Evolutionary conservation across 2,329 filamentous ascomycete genomes (phyloP).

Genomic region (Talaromyces sp.): DNA sequence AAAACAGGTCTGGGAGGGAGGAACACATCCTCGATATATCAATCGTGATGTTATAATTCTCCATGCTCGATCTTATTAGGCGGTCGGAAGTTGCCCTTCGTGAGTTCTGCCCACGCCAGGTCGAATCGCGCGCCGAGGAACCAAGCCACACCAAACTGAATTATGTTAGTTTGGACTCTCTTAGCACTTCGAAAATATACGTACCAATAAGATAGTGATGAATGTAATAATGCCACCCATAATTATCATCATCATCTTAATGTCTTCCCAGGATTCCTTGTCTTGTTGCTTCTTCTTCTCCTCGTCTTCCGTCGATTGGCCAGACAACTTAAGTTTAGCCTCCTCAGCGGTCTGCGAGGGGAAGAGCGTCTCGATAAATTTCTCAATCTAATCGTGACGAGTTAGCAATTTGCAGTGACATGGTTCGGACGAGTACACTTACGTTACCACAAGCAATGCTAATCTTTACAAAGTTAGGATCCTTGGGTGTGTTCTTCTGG

Average conservation of each 20-base stretch:
- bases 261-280: slow-evolving; percentile 52
- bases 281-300: slow-evolving; percentile 49
- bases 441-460: slow-evolving; percentile 87
- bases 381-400: slow-evolving; percentile 65
- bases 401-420: slow-evolving; percentile 8
- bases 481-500: slow-evolving; percentile 88
- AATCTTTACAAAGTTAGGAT: slow-evolving; percentile 89
- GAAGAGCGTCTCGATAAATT: slow-evolving; percentile 93
- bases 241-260: slow-evolving; percentile 64
- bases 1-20: background rate
- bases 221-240: slow-evolving; percentile 68
- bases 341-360: slow-evolving; percentile 72
- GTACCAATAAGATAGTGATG: slow-evolving; percentile 76
- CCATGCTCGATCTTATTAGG: slow-evolving; percentile 35
- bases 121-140: slow-evolving; percentile 80
- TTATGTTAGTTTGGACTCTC: slow-evolving; percentile 12
- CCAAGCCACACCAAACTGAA: slow-evolving; percentile 72
- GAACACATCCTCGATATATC: background rate
- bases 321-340: slow-evolving; percentile 43
- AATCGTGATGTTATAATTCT: slow-evolving; percentile 38
- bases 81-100: slow-evolving; percentile 45
- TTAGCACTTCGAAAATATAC: slow-evolving; percentile 27
- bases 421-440: slow-evolving; percentile 23
- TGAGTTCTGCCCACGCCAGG: slow-evolving; percentile 58
- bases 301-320: slow-evolving; percentile 58